phyloP scores from a whole-genome alignment of 2,329 filamentous ascomycete genomes.

The Cladosporium phlei region DNA sequence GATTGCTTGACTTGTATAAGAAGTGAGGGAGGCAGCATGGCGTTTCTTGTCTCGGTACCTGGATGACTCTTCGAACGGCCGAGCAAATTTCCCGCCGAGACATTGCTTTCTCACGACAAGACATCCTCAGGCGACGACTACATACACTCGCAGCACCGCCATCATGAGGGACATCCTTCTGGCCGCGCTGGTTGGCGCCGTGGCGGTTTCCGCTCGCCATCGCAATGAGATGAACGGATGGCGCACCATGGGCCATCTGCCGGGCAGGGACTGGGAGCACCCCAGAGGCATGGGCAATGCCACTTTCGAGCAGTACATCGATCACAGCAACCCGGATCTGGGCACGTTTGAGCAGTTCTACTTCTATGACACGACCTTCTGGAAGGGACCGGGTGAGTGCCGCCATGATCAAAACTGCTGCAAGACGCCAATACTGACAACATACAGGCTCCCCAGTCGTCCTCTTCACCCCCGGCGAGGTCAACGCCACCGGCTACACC shows the following conservation, averaged over 20 bases:
- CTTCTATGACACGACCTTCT: slow-evolving; percentile 50
- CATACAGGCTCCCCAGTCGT: slow-evolving; percentile 45
- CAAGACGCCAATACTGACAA: no score
- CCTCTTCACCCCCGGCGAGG: slow-evolving; percentile 45
- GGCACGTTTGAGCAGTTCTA: slow-evolving; percentile 54
- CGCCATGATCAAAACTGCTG: no score
- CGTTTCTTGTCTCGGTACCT: neutral
- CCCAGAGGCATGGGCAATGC: slow-evolving; percentile 18
- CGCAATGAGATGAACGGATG: slow-evolving; percentile 7
- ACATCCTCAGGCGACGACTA: no score
- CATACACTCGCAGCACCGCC: neutral
- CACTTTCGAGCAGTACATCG: slow-evolving; percentile 53
- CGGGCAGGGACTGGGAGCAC: slow-evolving; percentile 9
- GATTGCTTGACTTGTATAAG: neutral
- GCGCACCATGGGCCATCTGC: slow-evolving; percentile 7
- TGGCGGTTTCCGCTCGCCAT: neutral
- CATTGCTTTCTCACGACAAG: no score
- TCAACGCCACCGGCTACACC: slow-evolving; percentile 42
- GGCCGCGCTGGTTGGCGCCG: neutral
- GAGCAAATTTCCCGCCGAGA: neutral
- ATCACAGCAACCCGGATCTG: slow-evolving; percentile 53
- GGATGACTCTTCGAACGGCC: neutral
- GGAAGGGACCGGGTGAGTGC: slow-evolving; percentile 42
- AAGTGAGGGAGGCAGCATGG: neutral
- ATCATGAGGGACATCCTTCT: neutral